A percentile compares a stretch with the other conserved stretches of the same genome.
Evolutionary conservation across 2,329 filamentous ascomycete species (phyloP).

Genomic region (Mollisia scopiformis): DNA sequence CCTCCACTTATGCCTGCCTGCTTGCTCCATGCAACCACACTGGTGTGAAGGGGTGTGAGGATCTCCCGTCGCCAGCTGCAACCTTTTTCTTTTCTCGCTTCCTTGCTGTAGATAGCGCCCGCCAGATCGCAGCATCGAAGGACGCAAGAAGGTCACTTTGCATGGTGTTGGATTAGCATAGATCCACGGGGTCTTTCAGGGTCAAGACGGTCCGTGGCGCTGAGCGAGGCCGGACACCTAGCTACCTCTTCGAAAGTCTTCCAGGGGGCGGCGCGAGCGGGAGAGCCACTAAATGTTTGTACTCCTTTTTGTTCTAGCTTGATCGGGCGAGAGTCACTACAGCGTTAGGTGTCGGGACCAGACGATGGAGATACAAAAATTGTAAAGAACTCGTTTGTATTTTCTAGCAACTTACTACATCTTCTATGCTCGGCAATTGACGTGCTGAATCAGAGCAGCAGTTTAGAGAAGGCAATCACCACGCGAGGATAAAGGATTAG

Average conservation of each 20-base stretch:
- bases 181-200: not conserved
- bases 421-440: too few species aligned
- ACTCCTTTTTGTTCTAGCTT: not conserved
- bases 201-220: not conserved
- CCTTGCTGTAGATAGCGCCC: conserved; percentile 1
- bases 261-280: not conserved
- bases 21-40: not conserved
- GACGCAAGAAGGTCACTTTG: not conserved
- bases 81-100: conserved; percentile 1
- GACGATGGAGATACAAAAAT: too few species aligned
- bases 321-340: too few species aligned
- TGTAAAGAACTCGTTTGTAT: too few species aligned
- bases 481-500: too few species aligned
- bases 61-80: conserved; percentile 4
- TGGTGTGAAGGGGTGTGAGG: conserved; percentile 2
- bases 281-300: not conserved
- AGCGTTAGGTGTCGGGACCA: not conserved
- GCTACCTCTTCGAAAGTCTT: not conserved
- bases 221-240: not conserved
- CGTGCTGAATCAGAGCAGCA: too few species aligned
- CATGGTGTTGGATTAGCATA: not conserved
- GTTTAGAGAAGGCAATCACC: too few species aligned
- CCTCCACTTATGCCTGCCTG: not conserved
- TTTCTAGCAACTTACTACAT: too few species aligned
- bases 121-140: conserved; percentile 1